A percentile compares a stretch with the other conserved stretches of the same genome.
Conservation (phyloP, 768 basidiomycete genomes). For the Suillus spraguei region DNA sequence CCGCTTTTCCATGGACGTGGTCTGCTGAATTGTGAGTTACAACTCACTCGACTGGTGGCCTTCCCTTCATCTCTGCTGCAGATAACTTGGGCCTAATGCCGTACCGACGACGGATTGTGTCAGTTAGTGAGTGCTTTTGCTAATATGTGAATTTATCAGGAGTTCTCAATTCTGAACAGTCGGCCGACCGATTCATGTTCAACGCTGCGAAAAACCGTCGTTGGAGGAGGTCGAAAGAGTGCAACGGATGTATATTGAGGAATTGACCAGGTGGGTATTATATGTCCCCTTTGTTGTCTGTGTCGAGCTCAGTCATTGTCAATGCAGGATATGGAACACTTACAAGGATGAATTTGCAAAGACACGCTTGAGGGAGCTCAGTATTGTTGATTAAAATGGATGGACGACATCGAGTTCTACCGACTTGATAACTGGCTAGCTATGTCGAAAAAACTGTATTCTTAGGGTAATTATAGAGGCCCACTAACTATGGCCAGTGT, state of each 20-base stretch:
- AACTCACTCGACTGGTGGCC: background rate
- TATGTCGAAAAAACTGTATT: background rate
- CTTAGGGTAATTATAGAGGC: background rate
- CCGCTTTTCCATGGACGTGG: slow-evolving; percentile 98
- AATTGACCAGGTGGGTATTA: slow-evolving; percentile 77
- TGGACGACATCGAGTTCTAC: background rate
- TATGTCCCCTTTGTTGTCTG: slow-evolving; percentile 5
- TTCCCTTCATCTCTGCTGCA: slow-evolving; percentile 29
- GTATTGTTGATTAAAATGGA: slow-evolving; percentile 62
- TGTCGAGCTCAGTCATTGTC: background rate
- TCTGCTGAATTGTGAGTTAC: slow-evolving; percentile 80
- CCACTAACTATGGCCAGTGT: too few relatives aligned
- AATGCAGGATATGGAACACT: slow-evolving; percentile 85
- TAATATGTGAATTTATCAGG: background rate
- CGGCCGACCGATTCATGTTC: slow-evolving; percentile 84
- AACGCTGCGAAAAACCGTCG: slow-evolving; percentile 78
- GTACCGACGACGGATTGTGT: slow-evolving; percentile 92
- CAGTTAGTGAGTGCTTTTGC: slow-evolving; percentile 74
- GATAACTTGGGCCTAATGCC: slow-evolving; percentile 97
- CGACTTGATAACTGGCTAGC: background rate
- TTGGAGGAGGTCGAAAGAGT: slow-evolving; percentile 76
- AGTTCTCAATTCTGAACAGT: slow-evolving; percentile 47
- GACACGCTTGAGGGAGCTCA: slow-evolving; percentile 74
- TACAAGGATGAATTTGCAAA: slow-evolving; percentile 96
- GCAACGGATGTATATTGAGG: slow-evolving; percentile 88